Evolutionary conservation across 2,329 filamentous ascomycete genomes (phyloP).

Genomic region (Eutypa lata): DNA sequence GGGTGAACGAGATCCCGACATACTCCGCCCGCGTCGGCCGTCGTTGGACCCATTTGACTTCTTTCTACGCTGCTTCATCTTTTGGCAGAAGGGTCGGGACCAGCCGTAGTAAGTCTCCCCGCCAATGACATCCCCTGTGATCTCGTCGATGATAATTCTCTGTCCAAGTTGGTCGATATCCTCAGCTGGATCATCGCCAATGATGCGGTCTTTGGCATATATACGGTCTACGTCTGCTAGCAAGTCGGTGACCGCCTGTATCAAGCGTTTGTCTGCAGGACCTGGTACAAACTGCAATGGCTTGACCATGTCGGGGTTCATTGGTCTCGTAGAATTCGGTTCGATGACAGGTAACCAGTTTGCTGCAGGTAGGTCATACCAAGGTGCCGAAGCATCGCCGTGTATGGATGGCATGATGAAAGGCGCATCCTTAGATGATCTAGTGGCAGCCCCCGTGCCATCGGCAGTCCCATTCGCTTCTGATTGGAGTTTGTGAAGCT

Average conservation of each 20-base stretch:
- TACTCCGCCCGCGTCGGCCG: slow-evolving; percentile 25
- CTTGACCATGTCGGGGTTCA: slow-evolving; percentile 67
- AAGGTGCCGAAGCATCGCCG: slow-evolving; percentile 69
- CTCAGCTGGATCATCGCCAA: slow-evolving; percentile 43
- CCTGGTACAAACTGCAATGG: slow-evolving; percentile 69
- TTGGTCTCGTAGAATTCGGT: slow-evolving; percentile 70
- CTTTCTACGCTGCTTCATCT: slow-evolving; percentile 63
- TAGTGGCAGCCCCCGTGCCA: slow-evolving; percentile 20
- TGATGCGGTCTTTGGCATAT: slow-evolving; percentile 52
- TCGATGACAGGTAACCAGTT: slow-evolving; percentile 78
- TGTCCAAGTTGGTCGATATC: slow-evolving; percentile 78
- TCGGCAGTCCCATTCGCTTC: slow-evolving; percentile 18
- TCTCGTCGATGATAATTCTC: slow-evolving; percentile 59
- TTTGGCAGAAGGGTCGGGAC: slow-evolving; percentile 76
- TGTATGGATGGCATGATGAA: slow-evolving; percentile 74
- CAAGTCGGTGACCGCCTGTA: slow-evolving; percentile 66
- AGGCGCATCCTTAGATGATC: slow-evolving; percentile 54
- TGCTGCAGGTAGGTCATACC: slow-evolving; percentile 78
- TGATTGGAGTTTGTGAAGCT: slow-evolving; percentile 12
- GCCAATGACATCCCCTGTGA: slow-evolving; percentile 61
- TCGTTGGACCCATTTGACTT: slow-evolving; percentile 23
- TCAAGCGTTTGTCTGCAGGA: slow-evolving; percentile 63
- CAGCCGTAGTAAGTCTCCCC: slow-evolving; percentile 85
- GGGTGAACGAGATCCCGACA: slow-evolving; percentile 32
- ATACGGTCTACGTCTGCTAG: slow-evolving; percentile 68